Evolutionary conservation across 306 rosid genomes (phyloP).

Genomic region (Hippophae gyantsensis): DNA sequence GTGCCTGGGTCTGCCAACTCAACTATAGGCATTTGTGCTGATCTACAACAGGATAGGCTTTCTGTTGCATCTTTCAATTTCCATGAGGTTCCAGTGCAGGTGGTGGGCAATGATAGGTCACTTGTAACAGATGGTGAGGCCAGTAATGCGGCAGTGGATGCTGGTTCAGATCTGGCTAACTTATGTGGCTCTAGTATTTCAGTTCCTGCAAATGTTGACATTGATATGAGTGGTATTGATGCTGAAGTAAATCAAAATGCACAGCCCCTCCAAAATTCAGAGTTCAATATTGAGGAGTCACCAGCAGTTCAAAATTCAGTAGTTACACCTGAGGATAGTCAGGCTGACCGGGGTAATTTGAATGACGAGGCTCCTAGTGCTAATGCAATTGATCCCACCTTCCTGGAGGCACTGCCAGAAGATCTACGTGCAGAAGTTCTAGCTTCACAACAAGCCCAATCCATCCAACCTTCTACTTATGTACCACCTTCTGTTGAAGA

Average conservation of each 20-base stretch:
- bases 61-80: slow-evolving; percentile 34
- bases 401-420: slow-evolving; percentile 97
- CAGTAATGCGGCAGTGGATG: slow-evolving; percentile 28
- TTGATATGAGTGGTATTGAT: slow-evolving; percentile 66
- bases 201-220: slow-evolving; percentile 44
- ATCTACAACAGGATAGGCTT: slow-evolving; percentile 33
- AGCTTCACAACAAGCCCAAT: slow-evolving; percentile 96
- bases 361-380: slow-evolving; percentile 67
- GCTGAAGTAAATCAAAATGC: slow-evolving; percentile 44
- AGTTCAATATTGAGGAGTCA: slow-evolving; percentile 41
- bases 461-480: slow-evolving; percentile 77
- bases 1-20: slow-evolving; percentile 32
- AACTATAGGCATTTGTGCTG: slow-evolving; percentile 26
- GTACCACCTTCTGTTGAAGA: slow-evolving; percentile 86
- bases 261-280: slow-evolving; percentile 39
- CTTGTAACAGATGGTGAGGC: slow-evolving; percentile 42
- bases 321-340: slow-evolving; percentile 39
- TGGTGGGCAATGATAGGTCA: slow-evolving; percentile 40
- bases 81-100: slow-evolving; percentile 37
- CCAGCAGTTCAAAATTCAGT: slow-evolving; percentile 40
- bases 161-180: slow-evolving; percentile 37
- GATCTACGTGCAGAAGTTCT: slow-evolving; percentile 89
- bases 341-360: slow-evolving; percentile 47
- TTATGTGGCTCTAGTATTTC: slow-evolving; percentile 31
- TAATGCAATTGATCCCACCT: slow-evolving; percentile 88